These are phyloP conservation scores for Crotalaria pallida DNA, from an alignment of 306 rosid genomes.

Conservation along the genomic window DNA sequence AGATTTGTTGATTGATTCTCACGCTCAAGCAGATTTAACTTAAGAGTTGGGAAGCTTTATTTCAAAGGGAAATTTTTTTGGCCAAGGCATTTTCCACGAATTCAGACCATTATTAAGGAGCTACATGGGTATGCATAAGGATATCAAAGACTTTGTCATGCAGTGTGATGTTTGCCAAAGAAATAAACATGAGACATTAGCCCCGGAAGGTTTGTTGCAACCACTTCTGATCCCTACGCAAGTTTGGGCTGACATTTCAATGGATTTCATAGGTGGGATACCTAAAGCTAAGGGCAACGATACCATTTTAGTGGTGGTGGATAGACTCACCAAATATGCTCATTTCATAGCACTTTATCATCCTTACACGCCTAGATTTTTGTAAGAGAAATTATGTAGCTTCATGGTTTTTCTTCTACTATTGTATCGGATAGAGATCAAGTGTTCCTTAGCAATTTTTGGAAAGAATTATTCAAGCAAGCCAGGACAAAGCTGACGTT, in stretches of 20 bases:
- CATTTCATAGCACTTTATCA: neutral
- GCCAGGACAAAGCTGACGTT: too few species aligned
- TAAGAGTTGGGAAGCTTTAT: too few species aligned
- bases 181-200: neutral
- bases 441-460: neutral
- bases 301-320: neutral
- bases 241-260: neutral
- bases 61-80: neutral
- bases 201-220: neutral
- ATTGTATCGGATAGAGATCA: neutral
- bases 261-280: neutral
- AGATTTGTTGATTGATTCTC: too few species aligned
- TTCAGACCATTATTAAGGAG: neutral
- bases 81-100: neutral
- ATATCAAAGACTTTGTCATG: neutral
- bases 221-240: neutral
- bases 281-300: neutral
- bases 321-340: neutral
- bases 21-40: too few species aligned
- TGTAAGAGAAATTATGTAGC: neutral
- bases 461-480: neutral
- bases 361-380: neutral
- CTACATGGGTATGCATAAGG: neutral
- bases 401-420: neutral
- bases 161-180: neutral